A percentile compares a stretch with the other conserved stretches of the same genome.
These are phyloP conservation scores for Punica granatum DNA, from an alignment of 345 rosid species.

Conservation along the genomic window DNA sequence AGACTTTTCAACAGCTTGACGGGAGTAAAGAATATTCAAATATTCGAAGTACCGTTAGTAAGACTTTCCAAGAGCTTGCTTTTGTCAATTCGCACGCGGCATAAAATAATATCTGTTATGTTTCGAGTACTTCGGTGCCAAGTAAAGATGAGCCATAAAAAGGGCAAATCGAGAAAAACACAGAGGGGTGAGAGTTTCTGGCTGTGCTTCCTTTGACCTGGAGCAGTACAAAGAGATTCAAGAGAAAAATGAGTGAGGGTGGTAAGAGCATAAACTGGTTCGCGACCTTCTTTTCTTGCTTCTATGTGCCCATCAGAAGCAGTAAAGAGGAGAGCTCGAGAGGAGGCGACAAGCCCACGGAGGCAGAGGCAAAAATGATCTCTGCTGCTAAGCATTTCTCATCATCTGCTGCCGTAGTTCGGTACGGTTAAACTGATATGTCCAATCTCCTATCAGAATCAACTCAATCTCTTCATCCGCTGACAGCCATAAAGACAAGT, in stretches of 20 bases:
- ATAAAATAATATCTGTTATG: not conserved
- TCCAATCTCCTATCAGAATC: too few species aligned
- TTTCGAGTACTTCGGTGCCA: not conserved
- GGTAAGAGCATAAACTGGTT: conserved; percentile 11
- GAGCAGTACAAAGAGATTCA: not conserved
- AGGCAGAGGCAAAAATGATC: conserved; percentile 19
- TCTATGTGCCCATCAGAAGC: not conserved
- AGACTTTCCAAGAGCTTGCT: too few species aligned
- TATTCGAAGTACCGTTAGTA: too few species aligned
- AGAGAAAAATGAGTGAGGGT: conserved; percentile 3
- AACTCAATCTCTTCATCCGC: too few species aligned
- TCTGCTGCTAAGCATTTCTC: conserved; percentile 46
- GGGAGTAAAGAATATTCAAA: too few species aligned
- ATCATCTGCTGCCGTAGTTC: conserved; percentile 23
- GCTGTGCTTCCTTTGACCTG: not conserved
- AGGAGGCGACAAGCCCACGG: not conserved
- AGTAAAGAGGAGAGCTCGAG: not conserved
- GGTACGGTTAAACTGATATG: conserved; percentile 5
- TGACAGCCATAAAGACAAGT: too few species aligned
- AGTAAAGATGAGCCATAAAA: not conserved
- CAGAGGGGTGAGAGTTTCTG: not conserved
- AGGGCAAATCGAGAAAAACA: not conserved
- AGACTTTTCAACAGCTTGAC: too few species aligned
- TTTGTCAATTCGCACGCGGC: too few species aligned
- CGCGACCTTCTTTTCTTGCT: conserved; percentile 15